Percentiles rank a stretch among this genome's conserved stretches.
Evolutionary conservation across 1,284 basidiomycete species (phyloP).

Genomic region (Papiliotrema terrestris): DNA sequence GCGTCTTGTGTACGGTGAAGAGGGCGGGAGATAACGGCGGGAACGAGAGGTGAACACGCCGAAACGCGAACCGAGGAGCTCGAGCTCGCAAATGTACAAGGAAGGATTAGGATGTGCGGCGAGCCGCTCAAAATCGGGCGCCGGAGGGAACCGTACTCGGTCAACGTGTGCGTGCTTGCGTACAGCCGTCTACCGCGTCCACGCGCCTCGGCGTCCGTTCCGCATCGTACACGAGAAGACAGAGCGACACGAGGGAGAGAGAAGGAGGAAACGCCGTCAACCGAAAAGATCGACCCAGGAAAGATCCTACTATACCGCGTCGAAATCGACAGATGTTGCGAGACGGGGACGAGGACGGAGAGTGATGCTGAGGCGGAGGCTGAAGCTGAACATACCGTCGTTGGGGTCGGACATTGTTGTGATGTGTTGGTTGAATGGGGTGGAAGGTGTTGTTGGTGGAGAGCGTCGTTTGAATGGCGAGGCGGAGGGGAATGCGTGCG

Average conservation of each 20-base stretch:
- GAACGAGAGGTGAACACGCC: not conserved
- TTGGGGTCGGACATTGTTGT: constrained; percentile 47
- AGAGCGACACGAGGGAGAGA: not conserved
- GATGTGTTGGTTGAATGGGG: not conserved
- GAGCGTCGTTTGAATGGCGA: constrained; percentile 3
- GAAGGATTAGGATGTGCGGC: not conserved
- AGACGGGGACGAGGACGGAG: not conserved
- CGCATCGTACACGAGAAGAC: too few species aligned
- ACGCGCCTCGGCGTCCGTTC: too few species aligned
- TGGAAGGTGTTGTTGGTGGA: not conserved
- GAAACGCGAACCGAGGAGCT: not conserved
- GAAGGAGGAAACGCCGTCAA: not conserved
- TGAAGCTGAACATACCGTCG: constrained; percentile 43
- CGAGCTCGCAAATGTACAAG: not conserved
- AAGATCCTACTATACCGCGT: not conserved
- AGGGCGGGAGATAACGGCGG: not conserved
- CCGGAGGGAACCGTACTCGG: too few species aligned
- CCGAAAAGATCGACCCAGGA: not conserved
- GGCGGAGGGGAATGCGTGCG: not conserved
- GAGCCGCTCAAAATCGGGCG: too few species aligned
- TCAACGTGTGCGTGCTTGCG: too few species aligned
- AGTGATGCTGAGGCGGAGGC: constrained; percentile 5
- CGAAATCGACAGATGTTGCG: not conserved
- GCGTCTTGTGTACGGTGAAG: not conserved
- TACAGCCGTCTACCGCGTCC: too few species aligned